A percentile compares a stretch with the other conserved stretches of the same genome.
These are phyloP conservation scores for Malbranchea cinnamomea DNA, from an alignment of 2,329 filamentous ascomycete species.

Conservation along the genomic window DNA sequence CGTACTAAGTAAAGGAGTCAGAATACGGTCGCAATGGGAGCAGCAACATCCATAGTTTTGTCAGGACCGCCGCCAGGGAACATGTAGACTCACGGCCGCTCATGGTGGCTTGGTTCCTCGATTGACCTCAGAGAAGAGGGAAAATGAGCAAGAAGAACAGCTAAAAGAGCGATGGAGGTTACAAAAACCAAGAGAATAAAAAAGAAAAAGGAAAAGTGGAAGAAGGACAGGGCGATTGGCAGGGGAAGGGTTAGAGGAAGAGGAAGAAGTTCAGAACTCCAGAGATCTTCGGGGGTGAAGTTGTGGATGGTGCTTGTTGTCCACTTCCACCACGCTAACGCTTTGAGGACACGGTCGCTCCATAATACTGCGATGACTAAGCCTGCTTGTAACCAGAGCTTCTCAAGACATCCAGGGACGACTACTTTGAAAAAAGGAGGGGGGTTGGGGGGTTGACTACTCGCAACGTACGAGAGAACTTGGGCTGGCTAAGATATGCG, in stretches of 20 bases:
- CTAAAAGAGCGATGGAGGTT: slow-evolving; percentile 12
- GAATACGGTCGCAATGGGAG: slow-evolving; percentile 10
- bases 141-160: slow-evolving; percentile 12
- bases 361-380: slow-evolving; percentile 8
- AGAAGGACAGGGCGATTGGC: slow-evolving; percentile 11
- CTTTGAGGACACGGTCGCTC: slow-evolving; percentile 13
- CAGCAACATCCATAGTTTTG: too few species aligned
- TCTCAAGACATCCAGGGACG: too few species aligned
- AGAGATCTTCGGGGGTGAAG: too few species aligned
- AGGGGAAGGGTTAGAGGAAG: slow-evolving; percentile 13
- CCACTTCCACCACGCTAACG: slow-evolving; percentile 9
- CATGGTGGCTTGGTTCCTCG: slow-evolving; percentile 35
- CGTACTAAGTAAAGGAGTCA: slow-evolving; percentile 50
- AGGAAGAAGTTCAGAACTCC: slow-evolving; percentile 9
- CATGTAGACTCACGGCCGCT: slow-evolving; percentile 39
- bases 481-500: too few species aligned
- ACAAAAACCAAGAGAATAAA: slow-evolving; percentile 10
- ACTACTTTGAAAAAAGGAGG: too few species aligned
- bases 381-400: too few species aligned
- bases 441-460: too few species aligned
- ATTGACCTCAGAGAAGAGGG: slow-evolving; percentile 15
- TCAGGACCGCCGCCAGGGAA: slow-evolving; percentile 15
- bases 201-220: slow-evolving; percentile 14
- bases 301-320: slow-evolving; percentile 9
- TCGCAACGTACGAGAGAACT: too few species aligned